Evolutionary conservation across 306 rosid species (phyloP).

Genomic region (Hippophae tibetana): DNA sequence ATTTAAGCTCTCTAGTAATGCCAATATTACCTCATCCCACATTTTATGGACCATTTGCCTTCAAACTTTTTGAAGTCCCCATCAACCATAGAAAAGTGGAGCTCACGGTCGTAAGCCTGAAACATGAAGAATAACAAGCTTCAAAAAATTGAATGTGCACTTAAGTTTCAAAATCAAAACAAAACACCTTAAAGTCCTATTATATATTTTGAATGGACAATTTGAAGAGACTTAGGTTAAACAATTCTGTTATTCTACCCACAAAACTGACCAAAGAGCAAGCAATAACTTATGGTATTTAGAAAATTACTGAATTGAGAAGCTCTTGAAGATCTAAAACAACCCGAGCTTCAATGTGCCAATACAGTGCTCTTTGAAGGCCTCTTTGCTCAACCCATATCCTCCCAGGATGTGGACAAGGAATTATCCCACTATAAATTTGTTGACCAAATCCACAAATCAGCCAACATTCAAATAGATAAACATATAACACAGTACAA

Average conservation of each 20-base stretch:
- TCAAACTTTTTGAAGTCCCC: slow-evolving; percentile 95
- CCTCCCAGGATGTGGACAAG: slow-evolving; percentile 83
- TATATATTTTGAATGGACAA: no score
- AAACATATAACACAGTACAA: neutral
- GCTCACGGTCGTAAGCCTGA: slow-evolving; percentile 73
- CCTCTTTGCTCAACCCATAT: slow-evolving; percentile 97
- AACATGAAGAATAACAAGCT: slow-evolving; percentile 12
- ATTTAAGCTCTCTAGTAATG: neutral
- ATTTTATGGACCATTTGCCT: slow-evolving; percentile 86
- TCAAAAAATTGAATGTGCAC: neutral
- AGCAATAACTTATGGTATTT: slow-evolving; percentile 6
- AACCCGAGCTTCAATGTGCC: slow-evolving; percentile 98
- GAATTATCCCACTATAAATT: slow-evolving; percentile 52
- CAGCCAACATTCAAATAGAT: neutral
- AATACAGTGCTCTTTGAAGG: slow-evolving; percentile 79
- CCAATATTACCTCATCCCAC: slow-evolving; percentile 53
- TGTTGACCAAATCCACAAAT: slow-evolving; percentile 10
- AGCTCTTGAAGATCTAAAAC: slow-evolving; percentile 88
- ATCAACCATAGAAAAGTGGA: slow-evolving; percentile 91
- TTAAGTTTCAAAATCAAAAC: neutral
- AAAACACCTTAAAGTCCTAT: slow-evolving; percentile 1
- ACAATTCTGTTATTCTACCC: slow-evolving; percentile 1
- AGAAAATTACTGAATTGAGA: slow-evolving; percentile 45
- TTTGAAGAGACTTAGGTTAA: no score
- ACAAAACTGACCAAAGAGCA: slow-evolving; percentile 3